Evolutionary conservation across 2,329 filamentous ascomycete species (phyloP).

Genomic region (Didymella keratinophila): DNA sequence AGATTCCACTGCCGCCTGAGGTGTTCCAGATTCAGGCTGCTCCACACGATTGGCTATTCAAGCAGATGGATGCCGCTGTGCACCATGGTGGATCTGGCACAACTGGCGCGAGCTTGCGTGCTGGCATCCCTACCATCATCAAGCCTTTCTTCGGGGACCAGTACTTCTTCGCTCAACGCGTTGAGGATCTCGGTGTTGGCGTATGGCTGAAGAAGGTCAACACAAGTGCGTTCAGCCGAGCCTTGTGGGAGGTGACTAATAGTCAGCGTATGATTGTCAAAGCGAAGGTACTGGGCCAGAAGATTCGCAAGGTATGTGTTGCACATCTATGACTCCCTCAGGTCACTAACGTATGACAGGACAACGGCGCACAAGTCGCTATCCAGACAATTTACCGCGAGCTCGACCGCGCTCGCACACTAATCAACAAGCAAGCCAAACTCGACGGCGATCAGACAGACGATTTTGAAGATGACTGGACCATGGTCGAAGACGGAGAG

Average conservation of each 20-base stretch:
- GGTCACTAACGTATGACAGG: conserved; percentile 59
- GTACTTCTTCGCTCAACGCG: conserved; percentile 89
- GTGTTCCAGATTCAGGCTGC: conserved; percentile 89
- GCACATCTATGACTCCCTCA: conserved; percentile 21
- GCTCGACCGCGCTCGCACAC: conserved; percentile 86
- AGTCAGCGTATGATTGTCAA: conserved; percentile 91
- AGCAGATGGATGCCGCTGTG: conserved; percentile 89
- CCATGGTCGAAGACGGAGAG: conserved; percentile 75
- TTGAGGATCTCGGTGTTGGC: conserved; percentile 93
- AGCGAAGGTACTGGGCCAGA: conserved; percentile 80
- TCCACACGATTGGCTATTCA: conserved; percentile 96
- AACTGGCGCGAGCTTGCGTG: conserved; percentile 89
- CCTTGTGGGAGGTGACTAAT: conserved; percentile 90
- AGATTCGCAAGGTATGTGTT: conserved; percentile 79
- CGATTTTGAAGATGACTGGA: conserved; percentile 86
- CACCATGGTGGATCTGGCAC: conserved; percentile 96
- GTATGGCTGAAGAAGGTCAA: conserved; percentile 90
- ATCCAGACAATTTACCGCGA: conserved; percentile 95
- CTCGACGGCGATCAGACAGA: conserved; percentile 55
- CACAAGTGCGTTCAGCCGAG: conserved; percentile 81
- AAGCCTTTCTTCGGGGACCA: conserved; percentile 98
- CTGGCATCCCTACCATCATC: conserved; percentile 91
- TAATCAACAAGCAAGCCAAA: conserved; percentile 70
- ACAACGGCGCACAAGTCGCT: conserved; percentile 87
- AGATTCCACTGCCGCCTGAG: conserved; percentile 76